Percentiles rank a stretch among this genome's conserved stretches.
Conservation (phyloP, 2,329 filamentous ascomycete species). For the Aspergillus fischeri region DNA sequence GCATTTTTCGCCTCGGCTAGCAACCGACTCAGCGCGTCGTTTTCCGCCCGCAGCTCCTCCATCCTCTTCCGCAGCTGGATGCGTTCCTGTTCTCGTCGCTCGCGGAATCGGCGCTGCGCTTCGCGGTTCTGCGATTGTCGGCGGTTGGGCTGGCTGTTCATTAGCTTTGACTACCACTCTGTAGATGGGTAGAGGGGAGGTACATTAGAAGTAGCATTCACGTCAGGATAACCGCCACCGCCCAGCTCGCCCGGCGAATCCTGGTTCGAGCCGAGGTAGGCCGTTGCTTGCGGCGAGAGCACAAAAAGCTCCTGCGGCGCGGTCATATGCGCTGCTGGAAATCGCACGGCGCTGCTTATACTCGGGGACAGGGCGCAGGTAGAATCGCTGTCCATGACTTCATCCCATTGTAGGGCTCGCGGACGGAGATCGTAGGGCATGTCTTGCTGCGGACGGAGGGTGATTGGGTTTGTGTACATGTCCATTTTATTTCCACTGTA, state of each 20-base stretch:
- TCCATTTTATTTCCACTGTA: too few relatives aligned
- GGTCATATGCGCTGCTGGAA: neutral
- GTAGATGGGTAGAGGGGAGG: neutral
- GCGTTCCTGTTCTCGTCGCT: neutral
- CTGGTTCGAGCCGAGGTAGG: neutral
- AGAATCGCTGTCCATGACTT: too few relatives aligned
- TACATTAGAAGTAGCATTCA: neutral
- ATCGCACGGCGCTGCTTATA: too few relatives aligned
- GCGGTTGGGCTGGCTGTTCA: neutral
- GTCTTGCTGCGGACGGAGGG: too few relatives aligned
- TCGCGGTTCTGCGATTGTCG: constrained; percentile 1
- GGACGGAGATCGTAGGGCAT: too few relatives aligned
- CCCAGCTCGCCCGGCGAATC: neutral
- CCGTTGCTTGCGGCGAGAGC: neutral
- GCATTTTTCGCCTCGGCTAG: neutral
- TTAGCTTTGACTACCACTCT: neutral
- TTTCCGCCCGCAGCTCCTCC: neutral
- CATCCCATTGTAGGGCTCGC: too few relatives aligned
- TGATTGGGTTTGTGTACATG: too few relatives aligned
- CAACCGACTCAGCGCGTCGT: neutral
- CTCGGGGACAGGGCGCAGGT: too few relatives aligned
- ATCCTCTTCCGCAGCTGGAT: neutral
- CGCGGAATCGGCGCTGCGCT: constrained; percentile 2
- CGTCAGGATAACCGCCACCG: neutral
- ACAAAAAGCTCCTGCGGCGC: neutral